Evolutionary conservation across 306 rosid species (phyloP).

Genomic region (Pyrus betulifolia): DNA sequence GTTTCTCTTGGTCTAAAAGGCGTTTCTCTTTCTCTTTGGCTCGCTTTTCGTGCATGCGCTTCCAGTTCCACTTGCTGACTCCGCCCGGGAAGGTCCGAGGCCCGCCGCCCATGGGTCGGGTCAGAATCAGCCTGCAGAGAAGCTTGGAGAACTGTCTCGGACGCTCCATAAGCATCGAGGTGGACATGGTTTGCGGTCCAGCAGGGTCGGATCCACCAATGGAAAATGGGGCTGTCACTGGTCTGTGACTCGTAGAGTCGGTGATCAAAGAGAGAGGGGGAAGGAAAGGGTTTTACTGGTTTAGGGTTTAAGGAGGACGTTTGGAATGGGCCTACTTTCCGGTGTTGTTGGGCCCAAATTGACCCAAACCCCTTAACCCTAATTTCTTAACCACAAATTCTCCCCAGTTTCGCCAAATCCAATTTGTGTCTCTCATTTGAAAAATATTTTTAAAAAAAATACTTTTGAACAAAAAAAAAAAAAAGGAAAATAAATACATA

Average conservation of each 20-base stretch:
- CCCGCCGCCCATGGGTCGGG: slow-evolving; percentile 85
- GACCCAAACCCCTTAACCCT: no score
- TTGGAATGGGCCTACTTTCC: neutral
- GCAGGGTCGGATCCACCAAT: neutral
- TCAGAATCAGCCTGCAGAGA: slow-evolving; percentile 21
- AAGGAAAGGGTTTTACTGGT: neutral
- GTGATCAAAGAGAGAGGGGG: neutral
- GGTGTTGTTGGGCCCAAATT: neutral
- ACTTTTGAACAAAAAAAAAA: no score
- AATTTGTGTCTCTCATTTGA: no score
- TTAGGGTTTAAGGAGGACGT: neutral
- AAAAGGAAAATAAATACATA: no score
- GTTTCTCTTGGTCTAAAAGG: slow-evolving; percentile 73
- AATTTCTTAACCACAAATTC: no score
- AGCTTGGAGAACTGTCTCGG: slow-evolving; percentile 26
- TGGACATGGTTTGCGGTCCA: slow-evolving; percentile 28
- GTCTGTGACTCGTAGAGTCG: neutral
- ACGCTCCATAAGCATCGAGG: slow-evolving; percentile 35
- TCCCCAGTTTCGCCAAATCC: no score
- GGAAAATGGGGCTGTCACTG: neutral
- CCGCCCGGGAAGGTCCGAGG: slow-evolving; percentile 93
- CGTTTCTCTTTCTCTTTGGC: slow-evolving; percentile 63
- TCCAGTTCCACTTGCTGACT: slow-evolving; percentile 90
- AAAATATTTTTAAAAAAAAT: no score
- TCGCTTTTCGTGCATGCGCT: slow-evolving; percentile 93